Evolutionary conservation across 2,329 filamentous ascomycete genomes (phyloP).

Genomic region (Zymoseptoria crescenta): DNA sequence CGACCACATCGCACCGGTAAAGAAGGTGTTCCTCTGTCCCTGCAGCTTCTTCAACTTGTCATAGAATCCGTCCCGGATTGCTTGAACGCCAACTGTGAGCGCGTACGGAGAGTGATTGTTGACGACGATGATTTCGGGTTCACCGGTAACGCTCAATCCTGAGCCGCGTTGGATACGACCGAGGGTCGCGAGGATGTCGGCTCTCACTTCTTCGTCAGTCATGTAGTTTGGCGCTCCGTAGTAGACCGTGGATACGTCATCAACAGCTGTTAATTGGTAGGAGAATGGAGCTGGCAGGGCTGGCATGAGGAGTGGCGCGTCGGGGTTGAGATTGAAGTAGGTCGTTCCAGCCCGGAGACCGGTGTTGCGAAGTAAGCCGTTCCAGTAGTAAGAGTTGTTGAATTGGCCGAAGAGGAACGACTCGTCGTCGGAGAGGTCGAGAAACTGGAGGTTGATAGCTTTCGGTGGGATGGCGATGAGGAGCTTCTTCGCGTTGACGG

Average conservation of each 20-base stretch:
- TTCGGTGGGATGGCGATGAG: constrained; percentile 30
- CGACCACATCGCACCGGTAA: constrained; percentile 25
- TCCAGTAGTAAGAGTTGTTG: constrained; percentile 30
- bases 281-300: too few relatives aligned
- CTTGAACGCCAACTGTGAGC: too few relatives aligned
- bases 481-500: constrained; percentile 29
- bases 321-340: not conserved
- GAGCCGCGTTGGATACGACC: not conserved
- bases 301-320: not conserved
- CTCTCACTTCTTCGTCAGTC: constrained; percentile 9
- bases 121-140: constrained; percentile 19
- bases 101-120: constrained; percentile 23
- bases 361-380: constrained; percentile 31
- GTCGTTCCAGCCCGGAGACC: constrained; percentile 20
- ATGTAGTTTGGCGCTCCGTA: constrained; percentile 11
- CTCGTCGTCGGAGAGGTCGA: constrained; percentile 29
- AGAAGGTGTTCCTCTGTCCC: constrained; percentile 22
- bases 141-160: too few relatives aligned
- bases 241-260: constrained; percentile 4
- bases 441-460: constrained; percentile 23
- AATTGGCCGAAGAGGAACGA: constrained; percentile 27
- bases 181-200: constrained; percentile 4
- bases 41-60: constrained; percentile 22
- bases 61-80: constrained; percentile 24
- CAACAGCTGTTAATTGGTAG: too few relatives aligned